A percentile compares a stretch with the other conserved stretches of the same genome.
Conservation (phyloP, 2,329 filamentous ascomycete species). For the Fusarium veterinarium region DNA sequence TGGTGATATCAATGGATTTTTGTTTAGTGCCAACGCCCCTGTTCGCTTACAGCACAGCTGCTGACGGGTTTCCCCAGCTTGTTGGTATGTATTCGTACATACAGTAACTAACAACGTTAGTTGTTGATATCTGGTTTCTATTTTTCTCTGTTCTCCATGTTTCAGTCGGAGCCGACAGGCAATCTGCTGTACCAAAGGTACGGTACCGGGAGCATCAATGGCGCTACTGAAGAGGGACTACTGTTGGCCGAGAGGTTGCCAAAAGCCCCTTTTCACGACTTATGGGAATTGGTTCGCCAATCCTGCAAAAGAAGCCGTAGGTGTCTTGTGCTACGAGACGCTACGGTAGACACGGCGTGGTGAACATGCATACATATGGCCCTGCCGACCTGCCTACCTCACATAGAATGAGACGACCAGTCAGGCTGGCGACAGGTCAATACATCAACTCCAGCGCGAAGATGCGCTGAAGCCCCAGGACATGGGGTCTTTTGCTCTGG, state of each 20-base stretch:
- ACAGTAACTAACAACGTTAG: not conserved
- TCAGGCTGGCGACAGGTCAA: slow-evolving; percentile 11
- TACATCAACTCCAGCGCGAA: slow-evolving; percentile 12
- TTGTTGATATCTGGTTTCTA: not conserved
- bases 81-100: not conserved
- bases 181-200: slow-evolving; percentile 21
- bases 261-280: not conserved
- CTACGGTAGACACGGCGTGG: not conserved
- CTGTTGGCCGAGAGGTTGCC: not conserved
- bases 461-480: slow-evolving; percentile 21
- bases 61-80: slow-evolving; percentile 2
- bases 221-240: slow-evolving; percentile 9
- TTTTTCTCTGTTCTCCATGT: slow-evolving; percentile 15
- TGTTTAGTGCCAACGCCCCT: slow-evolving; percentile 3
- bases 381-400: not conserved
- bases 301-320: not conserved
- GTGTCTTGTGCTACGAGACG: slow-evolving; percentile 3
- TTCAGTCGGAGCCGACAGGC: slow-evolving; percentile 28
- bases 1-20: slow-evolving; percentile 2
- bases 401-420: not conserved
- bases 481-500: not conserved
- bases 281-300: not conserved
- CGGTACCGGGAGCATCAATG: slow-evolving; percentile 17
- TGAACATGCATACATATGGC: slow-evolving; percentile 4
- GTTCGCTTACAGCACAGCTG: not conserved